Conservation (phyloP, 2,329 filamentous ascomycete species). For the Diaporthe vaccinii region DNA sequence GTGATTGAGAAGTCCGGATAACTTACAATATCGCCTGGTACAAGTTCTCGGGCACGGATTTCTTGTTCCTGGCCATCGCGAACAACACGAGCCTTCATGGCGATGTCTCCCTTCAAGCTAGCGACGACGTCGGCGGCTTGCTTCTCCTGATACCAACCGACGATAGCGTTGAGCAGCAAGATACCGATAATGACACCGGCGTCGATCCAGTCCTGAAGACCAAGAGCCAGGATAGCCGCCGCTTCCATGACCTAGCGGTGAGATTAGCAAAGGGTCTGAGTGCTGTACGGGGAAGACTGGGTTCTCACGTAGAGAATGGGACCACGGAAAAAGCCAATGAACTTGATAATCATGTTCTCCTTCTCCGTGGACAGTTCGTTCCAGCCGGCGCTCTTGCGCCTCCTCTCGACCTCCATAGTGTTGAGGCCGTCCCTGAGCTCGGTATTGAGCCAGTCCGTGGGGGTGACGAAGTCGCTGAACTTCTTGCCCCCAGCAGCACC, state of each 20-base stretch:
- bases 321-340: conserved; percentile 81
- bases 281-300: conserved; percentile 47
- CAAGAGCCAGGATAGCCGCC: conserved; percentile 77
- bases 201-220: conserved; percentile 81
- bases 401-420: conserved; percentile 69
- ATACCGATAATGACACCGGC: conserved; percentile 82
- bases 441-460: conserved; percentile 78
- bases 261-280: conserved; percentile 39
- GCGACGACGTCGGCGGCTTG: conserved; percentile 81
- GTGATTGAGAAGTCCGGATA: no score
- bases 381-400: conserved; percentile 76
- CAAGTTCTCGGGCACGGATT: conserved; percentile 78
- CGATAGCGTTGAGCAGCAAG: conserved; percentile 77
- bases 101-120: conserved; percentile 80
- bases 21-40: conserved; percentile 76
- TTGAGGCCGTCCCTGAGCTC: conserved; percentile 76
- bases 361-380: conserved; percentile 82
- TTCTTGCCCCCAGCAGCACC: conserved; percentile 47
- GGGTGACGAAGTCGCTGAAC: conserved; percentile 59
- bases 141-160: conserved; percentile 85
- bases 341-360: conserved; percentile 80
- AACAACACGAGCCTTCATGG: conserved; percentile 77
- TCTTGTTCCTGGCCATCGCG: conserved; percentile 76
- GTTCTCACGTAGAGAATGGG: conserved; percentile 81
- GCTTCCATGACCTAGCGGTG: conserved; percentile 74